phyloP scores from a whole-genome alignment of 305 asterid species.

The Salvia sclarea region DNA sequence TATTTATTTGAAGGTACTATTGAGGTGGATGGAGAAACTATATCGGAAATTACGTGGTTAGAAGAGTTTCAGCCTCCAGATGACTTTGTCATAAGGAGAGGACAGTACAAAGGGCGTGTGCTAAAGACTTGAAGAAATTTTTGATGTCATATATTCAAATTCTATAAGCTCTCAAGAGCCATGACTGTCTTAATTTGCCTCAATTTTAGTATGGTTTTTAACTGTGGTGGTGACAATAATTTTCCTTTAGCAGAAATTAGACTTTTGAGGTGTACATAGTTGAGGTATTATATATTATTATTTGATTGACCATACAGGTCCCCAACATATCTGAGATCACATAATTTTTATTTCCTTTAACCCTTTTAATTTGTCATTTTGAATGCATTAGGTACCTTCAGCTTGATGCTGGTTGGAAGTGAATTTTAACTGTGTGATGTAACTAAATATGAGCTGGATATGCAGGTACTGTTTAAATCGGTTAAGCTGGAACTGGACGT shows the following conservation, averaged over 20 bases:
- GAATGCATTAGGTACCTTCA: not conserved
- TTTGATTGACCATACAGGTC: constrained; percentile 36
- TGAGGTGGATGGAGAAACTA: constrained; percentile 70
- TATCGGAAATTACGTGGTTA: constrained; percentile 78
- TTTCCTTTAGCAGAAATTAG: constrained; percentile 37
- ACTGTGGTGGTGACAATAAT: constrained; percentile 34
- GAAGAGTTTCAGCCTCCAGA: constrained; percentile 91
- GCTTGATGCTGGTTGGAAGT: too few relatives aligned
- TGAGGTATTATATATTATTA: constrained; percentile 47
- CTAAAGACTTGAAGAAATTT: constrained; percentile 53
- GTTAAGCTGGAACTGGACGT: too few relatives aligned
- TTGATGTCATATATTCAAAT: constrained; percentile 33
- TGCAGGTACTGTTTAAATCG: too few relatives aligned
- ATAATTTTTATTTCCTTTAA: not conserved
- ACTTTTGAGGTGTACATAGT: constrained; percentile 50
- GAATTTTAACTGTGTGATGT: too few relatives aligned
- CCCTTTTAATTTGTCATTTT: not conserved
- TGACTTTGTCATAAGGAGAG: constrained; percentile 86
- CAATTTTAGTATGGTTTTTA: constrained; percentile 33
- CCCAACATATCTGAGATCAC: not conserved
- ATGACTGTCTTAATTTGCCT: constrained; percentile 31
- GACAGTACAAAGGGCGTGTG: constrained; percentile 80
- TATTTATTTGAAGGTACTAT: constrained; percentile 47
- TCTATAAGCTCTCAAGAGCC: constrained; percentile 37
- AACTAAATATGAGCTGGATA: too few relatives aligned